phyloP scores from a whole-genome alignment of 495 filamentous ascomycete species.

The Pseudevernia furfuracea region DNA sequence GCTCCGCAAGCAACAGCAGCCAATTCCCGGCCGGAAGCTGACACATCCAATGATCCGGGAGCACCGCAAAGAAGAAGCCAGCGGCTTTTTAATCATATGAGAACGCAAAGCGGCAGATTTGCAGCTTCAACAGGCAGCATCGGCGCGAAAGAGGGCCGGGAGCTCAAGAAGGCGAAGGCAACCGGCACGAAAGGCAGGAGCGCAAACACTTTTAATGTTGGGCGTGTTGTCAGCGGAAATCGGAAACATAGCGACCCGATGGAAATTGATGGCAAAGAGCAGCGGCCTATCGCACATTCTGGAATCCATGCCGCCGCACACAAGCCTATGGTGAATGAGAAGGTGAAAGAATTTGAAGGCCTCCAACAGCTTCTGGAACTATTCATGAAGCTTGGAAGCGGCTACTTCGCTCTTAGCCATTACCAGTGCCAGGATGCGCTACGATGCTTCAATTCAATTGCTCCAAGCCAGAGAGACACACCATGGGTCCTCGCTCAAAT shows the following conservation, averaged over 20 bases:
- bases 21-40: slow-evolving; percentile 29
- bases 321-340: slow-evolving; percentile 36
- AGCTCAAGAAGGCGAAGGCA: slow-evolving; percentile 70
- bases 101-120: slow-evolving; percentile 52
- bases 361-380: slow-evolving; percentile 72
- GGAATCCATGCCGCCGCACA: slow-evolving; percentile 21
- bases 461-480: slow-evolving; percentile 73
- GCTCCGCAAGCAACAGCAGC: slow-evolving; percentile 52
- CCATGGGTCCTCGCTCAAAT: slow-evolving; percentile 92
- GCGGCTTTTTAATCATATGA: slow-evolving; percentile 65
- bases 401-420: slow-evolving; percentile 65
- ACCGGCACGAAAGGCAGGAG: slow-evolving; percentile 50
- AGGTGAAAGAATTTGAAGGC: slow-evolving; percentile 63
- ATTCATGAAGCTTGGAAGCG: slow-evolving; percentile 72
- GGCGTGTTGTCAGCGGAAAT: slow-evolving; percentile 82
- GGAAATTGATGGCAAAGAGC: slow-evolving; percentile 58
- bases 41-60: slow-evolving; percentile 49
- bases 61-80: slow-evolving; percentile 71
- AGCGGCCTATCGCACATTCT: slow-evolving; percentile 30
- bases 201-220: slow-evolving; percentile 54
- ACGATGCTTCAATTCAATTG: slow-evolving; percentile 58
- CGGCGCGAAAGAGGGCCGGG: slow-evolving; percentile 54
- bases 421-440: slow-evolving; percentile 74
- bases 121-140: slow-evolving; percentile 36
- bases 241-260: slow-evolving; percentile 59